Evolutionary conservation across 495 filamentous ascomycete genomes (phyloP), one percentile per base, ranked within the genome.

Genomic region (Lasiosphaeria hispida): DNA sequence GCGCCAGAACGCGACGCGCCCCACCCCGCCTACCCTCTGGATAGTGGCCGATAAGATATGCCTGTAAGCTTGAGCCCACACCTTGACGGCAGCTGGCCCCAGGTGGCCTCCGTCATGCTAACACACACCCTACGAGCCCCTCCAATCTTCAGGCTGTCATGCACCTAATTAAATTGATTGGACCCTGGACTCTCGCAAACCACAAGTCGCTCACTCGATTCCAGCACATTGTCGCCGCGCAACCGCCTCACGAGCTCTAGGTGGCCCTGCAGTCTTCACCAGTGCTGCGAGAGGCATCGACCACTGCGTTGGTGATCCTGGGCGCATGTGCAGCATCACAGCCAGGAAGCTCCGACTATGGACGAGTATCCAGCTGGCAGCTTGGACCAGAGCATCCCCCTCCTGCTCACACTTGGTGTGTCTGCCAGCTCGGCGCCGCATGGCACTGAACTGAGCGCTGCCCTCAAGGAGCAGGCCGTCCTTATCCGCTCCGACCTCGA

Each of bases 351-450:
- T 39, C 10, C 42, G 13, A 35, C 44, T 34, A 96, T 96, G 92
- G 91, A 96, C 76, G 91, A 84, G 59, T 96, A 94, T 74, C 90
- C 91, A 39, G 69, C 79, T 62, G 85, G 86, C 66, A 93, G 91
- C 74, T 76, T 92, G 73, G 81, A 84, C 71, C 91, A 92, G 73
- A 91, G 90, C 68, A 76, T 90, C 57, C 92, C 92, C 13, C 80
- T 94, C 37, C 73, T 96, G 56, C 71, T 95, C 17, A 78, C 94
- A 30, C 90, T 89, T 18, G 92, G 92, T 7, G 77, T 96, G 5
- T 80, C 83, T 36, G 60, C 52, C 38, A 39, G 64, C 63, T 40
- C 74, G 13, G 60, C 65, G 23, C 23, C 23, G 7, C 68, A 68
- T 47, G 58, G 68, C 30, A 34, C 61, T 15, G 57, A 63, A 0